A percentile compares a stretch with the other conserved stretches of the same genome.
These are phyloP conservation scores for Didymella segeticola DNA, from an alignment of 2,329 filamentous ascomycete genomes.

Conservation along the genomic window DNA sequence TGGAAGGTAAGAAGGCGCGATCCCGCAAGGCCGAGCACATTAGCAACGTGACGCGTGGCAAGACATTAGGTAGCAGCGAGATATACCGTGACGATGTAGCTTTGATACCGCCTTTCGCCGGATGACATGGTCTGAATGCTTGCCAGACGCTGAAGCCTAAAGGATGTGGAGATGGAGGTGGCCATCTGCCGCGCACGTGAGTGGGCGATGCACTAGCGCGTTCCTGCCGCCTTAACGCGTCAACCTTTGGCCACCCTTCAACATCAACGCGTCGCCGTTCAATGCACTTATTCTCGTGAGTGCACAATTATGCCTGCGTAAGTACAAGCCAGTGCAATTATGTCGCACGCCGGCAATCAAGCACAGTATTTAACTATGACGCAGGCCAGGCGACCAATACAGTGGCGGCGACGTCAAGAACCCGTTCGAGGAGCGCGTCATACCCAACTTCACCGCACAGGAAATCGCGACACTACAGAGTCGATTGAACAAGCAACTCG, in stretches of 20 bases:
- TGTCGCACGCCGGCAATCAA: background rate
- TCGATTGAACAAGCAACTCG: constrained; percentile 89
- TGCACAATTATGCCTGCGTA: constrained; percentile 46
- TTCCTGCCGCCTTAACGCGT: constrained; percentile 38
- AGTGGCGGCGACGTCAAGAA: constrained; percentile 60
- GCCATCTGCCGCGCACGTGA: constrained; percentile 11
- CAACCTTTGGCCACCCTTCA: constrained; percentile 36
- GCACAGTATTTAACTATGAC: constrained; percentile 22
- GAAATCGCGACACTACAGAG: constrained; percentile 89
- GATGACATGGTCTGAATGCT: background rate
- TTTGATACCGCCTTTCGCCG: background rate
- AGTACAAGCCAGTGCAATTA: constrained; percentile 15
- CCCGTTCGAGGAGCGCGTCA: constrained; percentile 79
- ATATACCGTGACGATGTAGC: background rate
- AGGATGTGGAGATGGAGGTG: background rate
- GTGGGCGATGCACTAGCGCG: constrained; percentile 21
- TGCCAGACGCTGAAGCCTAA: constrained; percentile 3
- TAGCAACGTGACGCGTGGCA: background rate
- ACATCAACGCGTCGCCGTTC: constrained; percentile 29
- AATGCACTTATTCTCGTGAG: constrained; percentile 34
- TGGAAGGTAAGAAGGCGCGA: background rate
- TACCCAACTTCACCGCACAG: constrained; percentile 84
- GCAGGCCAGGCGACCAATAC: constrained; percentile 50
- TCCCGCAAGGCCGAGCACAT: background rate
- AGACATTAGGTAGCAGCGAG: background rate